Percentiles rank a stretch among this genome's conserved stretches.
Evolutionary conservation across 169 alveolate species (phyloP).

Genomic region (Perkinsus chesapeaki): DNA sequence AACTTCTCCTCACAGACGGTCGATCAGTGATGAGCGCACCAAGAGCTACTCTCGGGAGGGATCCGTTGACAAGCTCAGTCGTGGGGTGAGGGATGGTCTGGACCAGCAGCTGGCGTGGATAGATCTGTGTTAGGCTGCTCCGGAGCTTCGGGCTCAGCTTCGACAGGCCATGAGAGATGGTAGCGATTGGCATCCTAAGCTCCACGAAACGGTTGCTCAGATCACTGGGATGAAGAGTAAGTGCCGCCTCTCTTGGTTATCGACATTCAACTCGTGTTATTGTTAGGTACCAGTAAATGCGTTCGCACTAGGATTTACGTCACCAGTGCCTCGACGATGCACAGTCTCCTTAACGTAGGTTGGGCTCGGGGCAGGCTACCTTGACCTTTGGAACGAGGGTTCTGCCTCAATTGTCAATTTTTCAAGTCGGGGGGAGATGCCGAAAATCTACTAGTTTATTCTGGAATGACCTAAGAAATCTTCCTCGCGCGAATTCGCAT

Average conservation of each 20-base stretch:
- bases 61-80: not conserved
- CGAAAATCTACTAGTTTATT: too few species aligned
- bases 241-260: not conserved
- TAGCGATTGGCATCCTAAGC: not conserved
- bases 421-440: too few species aligned
- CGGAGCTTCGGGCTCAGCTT: not conserved
- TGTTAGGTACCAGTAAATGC: not conserved
- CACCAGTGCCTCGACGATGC: slow-evolving; percentile 72
- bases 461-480: too few species aligned
- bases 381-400: too few species aligned
- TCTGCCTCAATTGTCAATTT: too few species aligned
- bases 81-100: not conserved
- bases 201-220: not conserved
- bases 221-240: not conserved
- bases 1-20: not conserved
- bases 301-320: slow-evolving; percentile 65
- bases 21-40: not conserved
- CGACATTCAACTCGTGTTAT: not conserved
- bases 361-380: too few species aligned
- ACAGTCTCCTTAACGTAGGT: slow-evolving; percentile 54
- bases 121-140: not conserved
- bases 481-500: too few species aligned
- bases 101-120: not conserved
- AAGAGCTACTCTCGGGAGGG: not conserved
- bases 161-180: not conserved